These are phyloP conservation scores for Exidia glandulosa DNA, from an alignment of 768 basidiomycete genomes.

Conservation along the genomic window DNA sequence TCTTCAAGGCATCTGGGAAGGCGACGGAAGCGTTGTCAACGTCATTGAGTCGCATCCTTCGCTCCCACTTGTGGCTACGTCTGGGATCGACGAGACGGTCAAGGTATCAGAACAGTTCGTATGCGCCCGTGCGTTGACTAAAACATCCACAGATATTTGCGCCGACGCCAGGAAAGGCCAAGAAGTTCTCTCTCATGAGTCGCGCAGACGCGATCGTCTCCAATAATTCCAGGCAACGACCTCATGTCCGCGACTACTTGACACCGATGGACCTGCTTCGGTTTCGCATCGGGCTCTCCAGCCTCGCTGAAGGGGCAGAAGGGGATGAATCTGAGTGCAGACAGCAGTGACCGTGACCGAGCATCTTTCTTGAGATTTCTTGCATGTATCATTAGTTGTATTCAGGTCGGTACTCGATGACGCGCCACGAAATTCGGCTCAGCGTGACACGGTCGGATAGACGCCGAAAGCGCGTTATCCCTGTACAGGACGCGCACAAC, in stretches of 20 bases:
- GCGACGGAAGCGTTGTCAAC: constrained; percentile 55
- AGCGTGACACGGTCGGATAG: not conserved
- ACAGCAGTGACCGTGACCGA: too few species aligned
- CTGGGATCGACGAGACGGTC: constrained; percentile 76
- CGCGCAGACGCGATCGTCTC: constrained; percentile 45
- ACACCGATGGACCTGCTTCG: not conserved
- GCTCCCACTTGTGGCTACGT: constrained; percentile 72
- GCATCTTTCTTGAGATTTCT: not conserved
- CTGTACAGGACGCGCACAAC: not conserved
- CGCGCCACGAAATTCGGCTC: not conserved
- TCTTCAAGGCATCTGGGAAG: constrained; percentile 71
- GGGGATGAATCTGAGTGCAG: too few species aligned
- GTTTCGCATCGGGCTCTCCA: too few species aligned
- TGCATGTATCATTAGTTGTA: too few species aligned
- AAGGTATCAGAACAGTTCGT: constrained; percentile 39
- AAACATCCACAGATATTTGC: constrained; percentile 46
- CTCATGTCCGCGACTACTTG: constrained; percentile 9
- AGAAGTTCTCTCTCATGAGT: constrained; percentile 42
- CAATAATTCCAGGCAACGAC: constrained; percentile 35
- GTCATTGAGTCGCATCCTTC: constrained; percentile 70
- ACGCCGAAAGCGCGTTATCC: not conserved
- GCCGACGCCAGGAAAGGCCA: constrained; percentile 36
- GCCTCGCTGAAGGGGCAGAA: too few species aligned
- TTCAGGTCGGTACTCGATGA: too few species aligned
- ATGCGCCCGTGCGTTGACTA: not conserved